These are phyloP conservation scores for Wallemia hederae DNA, from an alignment of 1,284 basidiomycete species.

Conservation along the genomic window DNA sequence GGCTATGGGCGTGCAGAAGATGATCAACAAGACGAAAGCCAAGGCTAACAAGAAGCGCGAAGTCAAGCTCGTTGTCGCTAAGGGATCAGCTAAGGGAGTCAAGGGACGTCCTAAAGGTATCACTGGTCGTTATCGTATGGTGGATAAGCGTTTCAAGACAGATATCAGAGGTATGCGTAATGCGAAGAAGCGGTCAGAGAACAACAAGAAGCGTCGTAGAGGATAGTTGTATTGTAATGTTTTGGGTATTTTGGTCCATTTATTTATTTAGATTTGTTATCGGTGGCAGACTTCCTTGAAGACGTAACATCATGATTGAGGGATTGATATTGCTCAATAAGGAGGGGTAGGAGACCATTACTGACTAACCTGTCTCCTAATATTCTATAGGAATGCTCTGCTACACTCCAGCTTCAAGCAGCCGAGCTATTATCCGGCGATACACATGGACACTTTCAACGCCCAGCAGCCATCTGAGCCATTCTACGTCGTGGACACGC, in stretches of 20 bases:
- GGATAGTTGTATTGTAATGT: constrained; percentile 9
- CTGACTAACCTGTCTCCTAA: background rate
- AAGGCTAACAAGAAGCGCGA: constrained; percentile 35
- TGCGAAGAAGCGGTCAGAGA: constrained; percentile 11
- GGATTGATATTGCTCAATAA: background rate
- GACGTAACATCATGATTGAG: background rate
- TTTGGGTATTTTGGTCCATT: background rate
- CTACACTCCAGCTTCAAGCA: background rate
- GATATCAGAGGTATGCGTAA: constrained; percentile 7
- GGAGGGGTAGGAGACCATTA: background rate
- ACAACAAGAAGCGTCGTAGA: constrained; percentile 10
- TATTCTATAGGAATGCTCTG: background rate
- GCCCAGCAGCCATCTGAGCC: background rate
- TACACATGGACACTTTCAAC: background rate
- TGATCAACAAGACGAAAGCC: constrained; percentile 50
- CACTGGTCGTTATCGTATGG: constrained; percentile 77
- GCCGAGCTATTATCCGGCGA: background rate
- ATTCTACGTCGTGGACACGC: background rate
- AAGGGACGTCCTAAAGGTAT: constrained; percentile 87
- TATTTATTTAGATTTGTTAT: background rate
- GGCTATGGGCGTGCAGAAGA: constrained; percentile 67
- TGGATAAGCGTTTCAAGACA: constrained; percentile 25
- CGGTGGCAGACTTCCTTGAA: background rate
- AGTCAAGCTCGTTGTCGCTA: constrained; percentile 69
- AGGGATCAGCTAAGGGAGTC: constrained; percentile 59